These are phyloP conservation scores for Trichoderma sp. DNA, from an alignment of 2,329 filamentous ascomycete genomes.

Conservation along the genomic window DNA sequence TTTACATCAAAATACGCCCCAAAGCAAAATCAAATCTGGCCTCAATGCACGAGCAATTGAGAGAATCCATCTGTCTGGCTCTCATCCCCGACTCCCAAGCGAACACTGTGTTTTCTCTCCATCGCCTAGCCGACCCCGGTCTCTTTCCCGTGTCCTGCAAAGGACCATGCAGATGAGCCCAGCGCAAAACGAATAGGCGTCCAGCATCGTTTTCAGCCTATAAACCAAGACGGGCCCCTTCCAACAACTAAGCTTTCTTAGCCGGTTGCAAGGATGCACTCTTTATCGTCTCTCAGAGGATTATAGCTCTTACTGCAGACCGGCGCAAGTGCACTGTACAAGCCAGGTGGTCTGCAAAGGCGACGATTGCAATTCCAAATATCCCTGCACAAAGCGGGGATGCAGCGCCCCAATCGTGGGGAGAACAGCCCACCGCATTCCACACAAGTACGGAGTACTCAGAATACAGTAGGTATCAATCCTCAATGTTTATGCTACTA, in stretches of 20 bases:
- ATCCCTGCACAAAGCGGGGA: slow-evolving; percentile 7
- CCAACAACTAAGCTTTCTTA: not conserved
- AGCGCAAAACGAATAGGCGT: not conserved
- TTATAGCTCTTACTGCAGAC: not conserved
- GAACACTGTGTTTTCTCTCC: not conserved
- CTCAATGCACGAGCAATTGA: not conserved
- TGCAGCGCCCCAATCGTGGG: not conserved
- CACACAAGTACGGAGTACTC: not conserved
- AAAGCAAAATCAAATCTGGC: not conserved
- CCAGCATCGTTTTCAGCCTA: slow-evolving; percentile 10
- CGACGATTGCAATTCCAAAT: slow-evolving; percentile 9
- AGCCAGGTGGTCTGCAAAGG: not conserved
- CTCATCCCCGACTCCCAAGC: not conserved
- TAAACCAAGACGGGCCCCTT: not conserved
- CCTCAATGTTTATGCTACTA: not conserved
- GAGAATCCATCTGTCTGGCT: not conserved
- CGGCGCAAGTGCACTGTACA: not conserved
- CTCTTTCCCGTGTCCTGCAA: not conserved
- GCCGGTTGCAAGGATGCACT: not conserved
- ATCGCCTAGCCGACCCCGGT: not conserved
- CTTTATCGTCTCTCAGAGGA: not conserved
- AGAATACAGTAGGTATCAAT: not conserved
- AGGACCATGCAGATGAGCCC: not conserved
- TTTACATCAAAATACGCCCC: not conserved
- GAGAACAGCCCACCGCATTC: not conserved